Evolutionary conservation across 441 rosid genomes (phyloP).

Genomic region (Populus hybrid): DNA sequence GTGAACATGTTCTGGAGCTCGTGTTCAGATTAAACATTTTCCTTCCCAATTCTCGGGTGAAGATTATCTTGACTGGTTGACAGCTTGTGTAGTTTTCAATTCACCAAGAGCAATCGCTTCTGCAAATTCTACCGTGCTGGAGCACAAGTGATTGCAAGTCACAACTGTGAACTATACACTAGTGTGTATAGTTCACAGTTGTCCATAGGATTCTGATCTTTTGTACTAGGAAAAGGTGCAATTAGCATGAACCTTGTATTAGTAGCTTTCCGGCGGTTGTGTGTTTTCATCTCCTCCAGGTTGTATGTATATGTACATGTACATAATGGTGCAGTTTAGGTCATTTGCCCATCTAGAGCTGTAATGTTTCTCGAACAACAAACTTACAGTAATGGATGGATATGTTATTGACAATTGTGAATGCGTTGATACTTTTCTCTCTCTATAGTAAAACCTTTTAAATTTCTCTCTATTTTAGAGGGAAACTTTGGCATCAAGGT

Average conservation of each 20-base stretch:
- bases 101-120: not conserved
- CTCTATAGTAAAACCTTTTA: no score
- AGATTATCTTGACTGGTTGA: not conserved
- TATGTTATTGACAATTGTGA: not conserved
- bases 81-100: not conserved
- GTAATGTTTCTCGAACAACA: not conserved
- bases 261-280: no score
- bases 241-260: not conserved
- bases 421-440: not conserved
- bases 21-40: not conserved
- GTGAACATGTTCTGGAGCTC: not conserved
- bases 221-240: not conserved
- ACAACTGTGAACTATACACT: no score
- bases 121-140: not conserved
- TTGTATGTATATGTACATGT: not conserved
- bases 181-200: not conserved
- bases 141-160: not conserved
- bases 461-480: no score
- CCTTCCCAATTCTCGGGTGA: not conserved
- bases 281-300: not conserved
- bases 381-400: not conserved
- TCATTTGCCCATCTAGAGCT: not conserved
- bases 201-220: not conserved
- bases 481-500: no score
- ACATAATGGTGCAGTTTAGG: not conserved